Evolutionary conservation across 768 basidiomycete species (phyloP).

Genomic region (Phlebiopsis gigantea): DNA sequence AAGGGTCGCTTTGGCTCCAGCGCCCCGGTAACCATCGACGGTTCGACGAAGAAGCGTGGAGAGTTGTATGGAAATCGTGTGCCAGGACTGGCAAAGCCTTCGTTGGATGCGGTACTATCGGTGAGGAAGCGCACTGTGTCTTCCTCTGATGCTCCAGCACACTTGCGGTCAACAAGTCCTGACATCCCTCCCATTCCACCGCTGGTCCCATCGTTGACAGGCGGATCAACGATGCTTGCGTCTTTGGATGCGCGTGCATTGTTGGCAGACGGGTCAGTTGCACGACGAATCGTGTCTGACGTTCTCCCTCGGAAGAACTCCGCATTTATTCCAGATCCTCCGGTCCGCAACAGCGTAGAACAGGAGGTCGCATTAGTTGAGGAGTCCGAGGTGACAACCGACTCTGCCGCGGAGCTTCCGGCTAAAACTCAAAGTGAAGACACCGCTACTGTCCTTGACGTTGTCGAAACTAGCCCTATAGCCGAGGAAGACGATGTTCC

Average conservation of each 20-base stretch:
- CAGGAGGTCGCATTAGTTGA: not conserved
- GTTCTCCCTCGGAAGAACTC: conserved; percentile 5
- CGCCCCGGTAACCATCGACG: conserved; percentile 48
- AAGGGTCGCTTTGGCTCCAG: conserved; percentile 69
- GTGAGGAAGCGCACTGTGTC: conserved; percentile 14
- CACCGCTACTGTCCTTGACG: not conserved
- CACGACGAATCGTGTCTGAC: conserved; percentile 17
- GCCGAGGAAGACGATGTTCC: not conserved
- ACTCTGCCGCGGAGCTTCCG: not conserved
- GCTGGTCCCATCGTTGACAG: not conserved
- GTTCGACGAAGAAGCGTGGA: conserved; percentile 44
- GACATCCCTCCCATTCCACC: not conserved
- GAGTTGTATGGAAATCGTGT: conserved; percentile 77
- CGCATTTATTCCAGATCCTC: not conserved
- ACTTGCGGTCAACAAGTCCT: conserved; percentile 15
- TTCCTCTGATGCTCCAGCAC: conserved; percentile 13
- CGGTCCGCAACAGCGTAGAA: not conserved
- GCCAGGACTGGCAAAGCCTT: conserved; percentile 28
- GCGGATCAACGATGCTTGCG: not conserved
- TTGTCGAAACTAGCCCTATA: not conserved
- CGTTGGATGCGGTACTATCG: conserved; percentile 9
- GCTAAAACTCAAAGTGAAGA: not conserved
- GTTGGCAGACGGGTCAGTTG: not conserved
- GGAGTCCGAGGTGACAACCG: not conserved
- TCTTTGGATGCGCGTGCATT: not conserved